Base-by-base conservation (phyloP, 495 filamentous ascomycete genomes). In the Choiromyces venosus region DNA sequence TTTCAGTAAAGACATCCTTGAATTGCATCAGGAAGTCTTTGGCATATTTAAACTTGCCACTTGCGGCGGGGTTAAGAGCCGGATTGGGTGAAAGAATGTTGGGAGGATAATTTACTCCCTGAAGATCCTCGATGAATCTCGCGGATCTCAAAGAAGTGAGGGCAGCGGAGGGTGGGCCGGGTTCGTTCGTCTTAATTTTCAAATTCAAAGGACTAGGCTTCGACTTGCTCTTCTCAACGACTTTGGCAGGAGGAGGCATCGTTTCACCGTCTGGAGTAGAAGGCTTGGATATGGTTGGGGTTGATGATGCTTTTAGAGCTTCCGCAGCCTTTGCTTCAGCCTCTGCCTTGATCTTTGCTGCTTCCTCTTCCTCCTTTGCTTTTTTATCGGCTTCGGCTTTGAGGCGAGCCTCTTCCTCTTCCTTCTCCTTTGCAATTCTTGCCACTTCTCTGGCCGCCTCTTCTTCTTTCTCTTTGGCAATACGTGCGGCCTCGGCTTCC, bases 11-110 rank as follows among this genome's bases (percentile, higher is more conserved):
- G 2, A 93, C 92, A 69, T 85, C 84, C 85, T 97, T 90, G 87
- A 99, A 99, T 81, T 99, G 96, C n/a, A 98, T 86, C 83, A 99
- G 85, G 87, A 99, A 99, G 67, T 92, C 89, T 72, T 91, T 91
- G 82, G 97, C 92, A 84, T 99, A 99, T 80, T 94, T 92, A 87
- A 97, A 97, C 80, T 91, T 93, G 75, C 91, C 91, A 71, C 86
- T 87, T 6, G 91, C 87, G 66, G 85, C 89, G 37, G 87, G 84
- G 80, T 97, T 99, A 65, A 98, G 84, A 10, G 94, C 91, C 8
- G 94, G 92, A 81, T 97, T 97, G 12, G 95, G 95, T 46, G 94
- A 96, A 21, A 84, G 88, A 79, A 97, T 89, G 37, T 90, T 89
- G 2, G 88, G 82, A 16, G 95, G 95, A 83, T 99, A 99, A 29